These are phyloP conservation scores for Gossypium thurberi DNA, from an alignment of 345 rosid genomes.

Conservation along the genomic window DNA sequence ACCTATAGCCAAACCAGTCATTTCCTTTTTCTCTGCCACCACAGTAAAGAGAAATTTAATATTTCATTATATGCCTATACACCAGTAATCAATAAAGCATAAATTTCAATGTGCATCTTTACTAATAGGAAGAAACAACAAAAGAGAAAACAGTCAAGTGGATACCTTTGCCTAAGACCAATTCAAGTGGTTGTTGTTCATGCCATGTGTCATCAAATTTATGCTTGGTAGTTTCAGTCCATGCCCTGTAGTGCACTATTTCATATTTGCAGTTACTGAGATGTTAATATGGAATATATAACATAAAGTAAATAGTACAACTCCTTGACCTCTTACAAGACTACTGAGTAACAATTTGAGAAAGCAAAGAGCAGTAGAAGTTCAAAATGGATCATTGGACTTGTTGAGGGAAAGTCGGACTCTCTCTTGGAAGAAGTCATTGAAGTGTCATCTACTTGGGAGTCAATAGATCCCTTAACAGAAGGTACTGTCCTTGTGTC, in stretches of 20 bases:
- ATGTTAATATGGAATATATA: background rate
- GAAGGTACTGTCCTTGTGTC: too few relatives aligned
- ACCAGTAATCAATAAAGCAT: background rate
- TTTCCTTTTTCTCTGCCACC: conserved; percentile 74
- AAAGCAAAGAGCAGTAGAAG: background rate
- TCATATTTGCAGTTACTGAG: conserved; percentile 19
- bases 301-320: background rate
- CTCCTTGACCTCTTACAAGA: background rate
- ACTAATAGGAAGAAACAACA: background rate
- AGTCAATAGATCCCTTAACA: too few relatives aligned
- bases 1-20: conserved; percentile 88
- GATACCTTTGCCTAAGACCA: conserved; percentile 83
- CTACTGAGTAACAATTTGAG: background rate
- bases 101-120: background rate
- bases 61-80: background rate
- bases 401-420: too few relatives aligned
- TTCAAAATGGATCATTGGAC: background rate
- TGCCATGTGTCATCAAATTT: conserved; percentile 91
- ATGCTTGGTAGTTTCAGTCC: conserved; percentile 74
- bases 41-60: conserved; percentile 5
- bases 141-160: background rate
- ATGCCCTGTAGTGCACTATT: conserved; percentile 83
- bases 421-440: too few relatives aligned
- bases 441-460: too few relatives aligned
- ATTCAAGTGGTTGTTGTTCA: conserved; percentile 75